Base-by-base conservation (phyloP, 768 basidiomycete genomes). In the Cantharellus anzutake region DNA sequence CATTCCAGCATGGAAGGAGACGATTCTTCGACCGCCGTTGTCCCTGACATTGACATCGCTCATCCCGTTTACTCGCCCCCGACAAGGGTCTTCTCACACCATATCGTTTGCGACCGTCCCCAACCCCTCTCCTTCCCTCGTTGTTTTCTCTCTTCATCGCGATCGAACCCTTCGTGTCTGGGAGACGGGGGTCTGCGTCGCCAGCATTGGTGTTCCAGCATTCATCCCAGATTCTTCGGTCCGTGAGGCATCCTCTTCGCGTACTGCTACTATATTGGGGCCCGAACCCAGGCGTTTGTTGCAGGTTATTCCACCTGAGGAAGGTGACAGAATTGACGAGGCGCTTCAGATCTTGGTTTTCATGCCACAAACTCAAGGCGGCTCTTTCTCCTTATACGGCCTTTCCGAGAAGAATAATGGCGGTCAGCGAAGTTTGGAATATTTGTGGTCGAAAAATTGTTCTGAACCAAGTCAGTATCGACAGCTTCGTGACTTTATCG, bases 141-240 rank as follows among this genome's bases (percentile, higher is more conserved):
- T 86, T 65, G 73, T 84, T 29, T 94, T 88, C 80, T 83, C 90
- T 1, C 76, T 98, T 48, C 91, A 92, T 4, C 77, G 90, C 59
- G 90, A 96, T 72, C 78, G 85, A 59, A 83, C 82, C 41, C 74
- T 98, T 48, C 78, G 90, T 42, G 73, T 86, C 50, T 97, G 92
- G 92, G 84, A 85, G 63, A 11, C 52, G 7, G 53, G 58, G 40
- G 41, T 38, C 37, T 62, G 61, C 40, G 48, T 62, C 41, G 61
- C 51, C 4, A 40, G 55, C 37, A 39, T 51, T 5, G 50, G 48
- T 16, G 56, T 62, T 11, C 61, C 61, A 11, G 4, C 48, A n/a
- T 59, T 69, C 34, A 57, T 63, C 5, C 56, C 63, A 2, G 65
- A 64, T 16, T 38, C 42, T 0, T 65, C 64, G 41, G 60, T 65